Evolutionary conservation across 495 filamentous ascomycete species (phyloP).

Genomic region (Talaromyces proteolyticus): DNA sequence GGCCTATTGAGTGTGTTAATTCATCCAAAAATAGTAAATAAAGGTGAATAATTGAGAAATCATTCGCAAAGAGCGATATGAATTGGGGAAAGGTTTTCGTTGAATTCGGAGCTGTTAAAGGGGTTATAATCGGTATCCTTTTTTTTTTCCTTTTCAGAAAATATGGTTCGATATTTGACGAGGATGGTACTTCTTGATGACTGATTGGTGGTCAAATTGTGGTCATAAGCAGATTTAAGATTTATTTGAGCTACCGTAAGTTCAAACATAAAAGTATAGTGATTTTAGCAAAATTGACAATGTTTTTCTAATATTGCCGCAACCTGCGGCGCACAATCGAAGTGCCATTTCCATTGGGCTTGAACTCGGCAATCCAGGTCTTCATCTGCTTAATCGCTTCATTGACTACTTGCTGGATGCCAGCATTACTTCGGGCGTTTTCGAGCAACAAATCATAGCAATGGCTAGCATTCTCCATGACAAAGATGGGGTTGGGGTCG

Average conservation of each 20-base stretch:
- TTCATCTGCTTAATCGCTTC: too few species aligned
- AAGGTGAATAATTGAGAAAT: constrained; percentile 50
- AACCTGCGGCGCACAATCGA: not conserved
- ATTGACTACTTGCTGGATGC: constrained; percentile 29
- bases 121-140: too few species aligned
- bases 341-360: constrained; percentile 6
- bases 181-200: too few species aligned
- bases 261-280: too few species aligned
- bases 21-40: constrained; percentile 68
- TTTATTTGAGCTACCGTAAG: too few species aligned
- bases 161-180: too few species aligned
- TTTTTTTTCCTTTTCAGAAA: too few species aligned
- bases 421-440: constrained; percentile 34
- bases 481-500: constrained; percentile 35
- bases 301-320: too few species aligned
- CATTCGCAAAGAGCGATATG: constrained; percentile 80
- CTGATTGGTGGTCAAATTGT: too few species aligned
- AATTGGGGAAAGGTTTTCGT: constrained; percentile 68
- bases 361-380: constrained; percentile 38
- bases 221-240: too few species aligned
- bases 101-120: constrained; percentile 62
- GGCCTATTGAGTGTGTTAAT: constrained; percentile 75
- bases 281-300: too few species aligned
- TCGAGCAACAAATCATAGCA: constrained; percentile 41
- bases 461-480: constrained; percentile 52